Base-by-base conservation (phyloP, 2,329 filamentous ascomycete genomes). In the Pseudocercospora ulei region DNA sequence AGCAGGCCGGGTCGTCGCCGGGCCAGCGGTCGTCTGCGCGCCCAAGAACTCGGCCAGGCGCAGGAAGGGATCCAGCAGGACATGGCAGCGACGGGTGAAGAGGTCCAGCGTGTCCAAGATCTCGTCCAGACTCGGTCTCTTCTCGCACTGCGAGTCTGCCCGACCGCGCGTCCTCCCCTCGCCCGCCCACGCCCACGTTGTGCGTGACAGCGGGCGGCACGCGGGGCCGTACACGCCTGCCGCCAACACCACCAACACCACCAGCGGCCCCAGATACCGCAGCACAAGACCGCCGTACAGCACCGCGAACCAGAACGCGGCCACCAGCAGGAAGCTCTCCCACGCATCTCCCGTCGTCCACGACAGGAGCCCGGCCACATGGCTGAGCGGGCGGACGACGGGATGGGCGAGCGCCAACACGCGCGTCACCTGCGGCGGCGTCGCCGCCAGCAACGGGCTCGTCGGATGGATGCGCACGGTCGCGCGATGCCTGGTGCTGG, bases 331-430 rank as follows among this genome's bases (percentile, higher is more conserved):
- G 57, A 96, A 98, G 68, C 87, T 95, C 68, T 96, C 86, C 88
- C 88, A 98, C 0, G 87, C 78, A 59, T 98, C 90, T 24, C 76
- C 82, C 1, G 82, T 87, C 5, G 85, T 94, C 90, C 90, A 98
- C 65, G 83, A 94, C 47, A 98, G 58, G 45, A 98, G 67, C 0
- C 88, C 90, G 2, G 75, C 80, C 9, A 93, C 63, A 57, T 81
- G 82, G 61, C 95, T 96, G 41, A 96, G 68, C 4, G 87, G 86
- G 5, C 94, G 68, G 5, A 98, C 70, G 59, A 95, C 96, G 0
- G 90, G 87, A 59, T 98, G 88, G 48, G 87, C 94, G 61, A 96
- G 95, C 48, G 88, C 88, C 44, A 98, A 72, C 8, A 88, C 87
- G 52, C 90, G 77, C 2, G 90, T 98, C 59, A 98, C 80, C 58